Percentiles rank a stretch among this genome's conserved stretches.
Conservation (phyloP, 148 eudicot genomes). For the Rhododendron williamsianum region DNA sequence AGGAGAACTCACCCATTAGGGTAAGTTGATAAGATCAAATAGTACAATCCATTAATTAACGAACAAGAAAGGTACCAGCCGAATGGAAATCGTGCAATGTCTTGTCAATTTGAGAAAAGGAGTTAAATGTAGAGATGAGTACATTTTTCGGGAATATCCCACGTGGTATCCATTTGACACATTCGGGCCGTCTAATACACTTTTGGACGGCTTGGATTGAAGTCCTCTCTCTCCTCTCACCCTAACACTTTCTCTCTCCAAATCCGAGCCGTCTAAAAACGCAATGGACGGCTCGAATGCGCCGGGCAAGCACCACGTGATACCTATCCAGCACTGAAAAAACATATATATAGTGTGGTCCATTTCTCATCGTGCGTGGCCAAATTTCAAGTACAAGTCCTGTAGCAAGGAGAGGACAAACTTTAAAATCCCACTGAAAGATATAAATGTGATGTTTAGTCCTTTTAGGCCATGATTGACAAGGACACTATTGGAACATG, state of each 20-base stretch:
- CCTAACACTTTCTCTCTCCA: too few relatives aligned
- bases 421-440: not conserved
- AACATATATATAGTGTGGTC: not conserved
- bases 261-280: too few relatives aligned
- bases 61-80: not conserved
- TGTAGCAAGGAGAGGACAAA: not conserved
- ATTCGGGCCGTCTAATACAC: too few relatives aligned
- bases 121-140: not conserved
- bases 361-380: not conserved
- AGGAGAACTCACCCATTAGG: not conserved
- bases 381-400: not conserved
- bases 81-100: not conserved
- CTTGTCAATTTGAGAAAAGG: not conserved
- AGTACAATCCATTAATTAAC: not conserved
- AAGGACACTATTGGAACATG: not conserved
- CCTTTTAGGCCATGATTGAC: not conserved
- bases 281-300: too few relatives aligned
- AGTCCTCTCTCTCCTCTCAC: too few relatives aligned
- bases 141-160: not conserved
- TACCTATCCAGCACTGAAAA: not conserved
- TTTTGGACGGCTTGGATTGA: too few relatives aligned
- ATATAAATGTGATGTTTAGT: not conserved
- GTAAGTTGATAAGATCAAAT: not conserved
- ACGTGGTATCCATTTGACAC: too few relatives aligned
- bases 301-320: too few relatives aligned